Conservation (phyloP, 495 filamentous ascomycete genomes). For the Cenococcum geophilum region DNA sequence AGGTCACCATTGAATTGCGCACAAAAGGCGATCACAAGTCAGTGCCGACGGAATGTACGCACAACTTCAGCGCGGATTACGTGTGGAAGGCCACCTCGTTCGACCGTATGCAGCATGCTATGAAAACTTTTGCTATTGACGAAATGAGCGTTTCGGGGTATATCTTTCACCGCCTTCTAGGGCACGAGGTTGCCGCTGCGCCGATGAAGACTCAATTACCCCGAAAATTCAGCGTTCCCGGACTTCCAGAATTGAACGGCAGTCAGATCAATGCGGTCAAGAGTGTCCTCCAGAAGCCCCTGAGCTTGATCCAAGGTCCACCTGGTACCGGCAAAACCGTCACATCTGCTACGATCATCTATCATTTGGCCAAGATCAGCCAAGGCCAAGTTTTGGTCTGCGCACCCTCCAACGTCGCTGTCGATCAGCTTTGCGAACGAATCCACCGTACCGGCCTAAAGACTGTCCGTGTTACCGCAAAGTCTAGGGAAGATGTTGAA, state of each 20-base stretch:
- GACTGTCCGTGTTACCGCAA: conserved; percentile 95
- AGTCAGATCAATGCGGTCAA: conserved; percentile 97
- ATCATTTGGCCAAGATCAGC: conserved; percentile 92
- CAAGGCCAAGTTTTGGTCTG: conserved; percentile 94
- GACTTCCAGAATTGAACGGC: conserved; percentile 88
- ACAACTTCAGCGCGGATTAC: conserved; percentile 97
- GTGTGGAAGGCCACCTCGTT: conserved; percentile 99
- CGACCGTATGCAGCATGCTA: conserved; percentile 97
- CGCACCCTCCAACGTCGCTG: conserved; percentile 96
- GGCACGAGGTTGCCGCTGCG: conserved; percentile 90
- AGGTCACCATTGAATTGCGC: conserved; percentile 91
- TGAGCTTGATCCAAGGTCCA: conserved; percentile 94
- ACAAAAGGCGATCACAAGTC: conserved; percentile 87
- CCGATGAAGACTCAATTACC: conserved; percentile 96
- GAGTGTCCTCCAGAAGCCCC: conserved; percentile 83
- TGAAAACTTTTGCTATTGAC: conserved; percentile 98
- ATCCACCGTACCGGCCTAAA: conserved; percentile 93
- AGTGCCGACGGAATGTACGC: conserved; percentile 93
- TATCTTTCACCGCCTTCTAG: conserved; percentile 95
- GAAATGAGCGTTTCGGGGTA: conserved; percentile 98
- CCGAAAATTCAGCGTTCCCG: conserved; percentile 93
- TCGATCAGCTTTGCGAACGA: conserved; percentile 96
- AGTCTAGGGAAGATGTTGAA: conserved; percentile 97
- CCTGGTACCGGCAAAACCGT: conserved; percentile 98
- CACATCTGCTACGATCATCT: conserved; percentile 98